A percentile compares a stretch with the other conserved stretches of the same genome.
These are phyloP conservation scores for Nicotiana benthamiana DNA, from an alignment of 257 asterid species.

Conservation along the genomic window DNA sequence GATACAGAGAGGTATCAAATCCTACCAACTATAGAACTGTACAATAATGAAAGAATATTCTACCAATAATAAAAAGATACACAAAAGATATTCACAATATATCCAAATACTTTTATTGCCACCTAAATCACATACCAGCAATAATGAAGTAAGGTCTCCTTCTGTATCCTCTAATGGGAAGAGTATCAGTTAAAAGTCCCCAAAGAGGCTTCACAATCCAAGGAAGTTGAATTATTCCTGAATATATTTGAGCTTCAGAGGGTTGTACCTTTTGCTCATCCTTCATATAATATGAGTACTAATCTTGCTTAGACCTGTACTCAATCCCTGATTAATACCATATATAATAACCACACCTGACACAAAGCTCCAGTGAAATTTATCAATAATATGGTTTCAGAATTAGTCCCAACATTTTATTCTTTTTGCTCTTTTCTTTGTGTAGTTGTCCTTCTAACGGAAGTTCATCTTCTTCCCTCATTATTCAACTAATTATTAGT, in stretches of 20 bases:
- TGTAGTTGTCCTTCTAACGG: conserved; percentile 18
- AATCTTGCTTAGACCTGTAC: conserved; percentile 43
- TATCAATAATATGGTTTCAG: conserved; percentile 38
- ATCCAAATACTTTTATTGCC: too few relatives aligned
- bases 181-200: conserved; percentile 54
- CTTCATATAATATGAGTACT: conserved; percentile 68
- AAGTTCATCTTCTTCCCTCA: conserved; percentile 35
- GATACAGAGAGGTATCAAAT: too few relatives aligned
- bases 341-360: conserved; percentile 44
- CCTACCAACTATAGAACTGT: too few relatives aligned
- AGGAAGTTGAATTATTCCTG: conserved; percentile 50
- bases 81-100: too few relatives aligned
- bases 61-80: too few relatives aligned
- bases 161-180: conserved; percentile 44
- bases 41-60: too few relatives aligned
- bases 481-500: neutral
- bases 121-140: conserved; percentile 21
- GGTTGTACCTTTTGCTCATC: conserved; percentile 67
- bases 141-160: conserved; percentile 49
- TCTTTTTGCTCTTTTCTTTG: conserved; percentile 11
- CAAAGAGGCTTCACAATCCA: conserved; percentile 70
- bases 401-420: conserved; percentile 20
- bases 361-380: conserved; percentile 43
- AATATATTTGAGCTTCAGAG: conserved; percentile 45
- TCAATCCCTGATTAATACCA: conserved; percentile 57